phyloP scores from a whole-genome alignment of 2,329 filamentous ascomycete genomes.

The Chaetomiaceae sp. region DNA sequence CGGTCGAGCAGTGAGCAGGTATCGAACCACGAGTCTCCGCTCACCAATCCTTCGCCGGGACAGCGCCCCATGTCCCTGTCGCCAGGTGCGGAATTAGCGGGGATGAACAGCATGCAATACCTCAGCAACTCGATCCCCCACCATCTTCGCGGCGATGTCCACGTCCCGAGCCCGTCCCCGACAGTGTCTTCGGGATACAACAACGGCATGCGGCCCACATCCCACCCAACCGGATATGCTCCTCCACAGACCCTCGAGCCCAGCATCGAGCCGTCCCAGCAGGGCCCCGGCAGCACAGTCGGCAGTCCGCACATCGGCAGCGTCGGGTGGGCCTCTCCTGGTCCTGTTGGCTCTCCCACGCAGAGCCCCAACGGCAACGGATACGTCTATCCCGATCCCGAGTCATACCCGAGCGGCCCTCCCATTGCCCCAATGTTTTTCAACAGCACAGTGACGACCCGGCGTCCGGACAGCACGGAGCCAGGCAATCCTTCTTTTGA shows the following conservation, averaged over 20 bases:
- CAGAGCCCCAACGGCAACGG: constrained; percentile 56
- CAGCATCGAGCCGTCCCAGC: constrained; percentile 67
- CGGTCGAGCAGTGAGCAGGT: constrained; percentile 68
- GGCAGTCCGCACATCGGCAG: constrained; percentile 82
- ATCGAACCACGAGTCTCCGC: constrained; percentile 67
- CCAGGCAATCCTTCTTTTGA: constrained; percentile 57
- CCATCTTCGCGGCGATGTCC: constrained; percentile 73
- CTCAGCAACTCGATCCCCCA: constrained; percentile 75
- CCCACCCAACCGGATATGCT: constrained; percentile 78
- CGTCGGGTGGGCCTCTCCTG: constrained; percentile 82
- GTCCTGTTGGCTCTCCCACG: constrained; percentile 67
- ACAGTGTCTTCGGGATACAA: constrained; percentile 60
- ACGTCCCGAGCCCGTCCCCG: constrained; percentile 65
- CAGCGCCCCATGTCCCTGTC: constrained; percentile 77
- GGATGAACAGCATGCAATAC: constrained; percentile 67
- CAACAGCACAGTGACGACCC: constrained; percentile 57
- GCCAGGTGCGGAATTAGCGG: constrained; percentile 69
- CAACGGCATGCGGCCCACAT: constrained; percentile 65
- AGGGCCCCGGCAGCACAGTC: constrained; percentile 63
- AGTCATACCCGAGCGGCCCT: constrained; percentile 59
- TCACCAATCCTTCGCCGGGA: constrained; percentile 79
- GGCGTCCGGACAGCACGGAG: constrained; percentile 72
- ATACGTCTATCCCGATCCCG: constrained; percentile 80
- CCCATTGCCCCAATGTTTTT: constrained; percentile 70
- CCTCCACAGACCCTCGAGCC: constrained; percentile 83